Percentiles rank a stretch among this genome's conserved stretches.
phyloP scores from a whole-genome alignment of 768 basidiomycete species.

The Tricholomella constricta region DNA sequence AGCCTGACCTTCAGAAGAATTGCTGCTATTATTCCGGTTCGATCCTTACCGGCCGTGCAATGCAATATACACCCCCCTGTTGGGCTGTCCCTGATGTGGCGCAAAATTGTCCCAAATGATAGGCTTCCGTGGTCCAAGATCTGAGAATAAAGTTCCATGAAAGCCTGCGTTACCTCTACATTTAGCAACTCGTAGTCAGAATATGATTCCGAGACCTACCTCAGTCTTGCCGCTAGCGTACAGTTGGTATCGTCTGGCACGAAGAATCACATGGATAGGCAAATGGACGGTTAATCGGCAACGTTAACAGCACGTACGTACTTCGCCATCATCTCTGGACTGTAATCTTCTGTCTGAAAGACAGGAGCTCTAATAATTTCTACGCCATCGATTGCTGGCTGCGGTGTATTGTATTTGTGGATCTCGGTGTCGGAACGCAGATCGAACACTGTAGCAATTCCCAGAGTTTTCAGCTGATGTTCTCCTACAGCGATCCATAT shows the following conservation, averaged over 20 bases:
- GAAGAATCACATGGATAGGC: conserved; percentile 26
- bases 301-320: conserved; percentile 49
- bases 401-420: conserved; percentile 66
- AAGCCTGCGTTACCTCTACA: conserved; percentile 49
- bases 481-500: conserved; percentile 46
- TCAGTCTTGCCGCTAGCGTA: conserved; percentile 83
- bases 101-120: conserved; percentile 70
- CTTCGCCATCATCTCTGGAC: conserved; percentile 84
- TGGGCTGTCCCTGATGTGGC: conserved; percentile 73
- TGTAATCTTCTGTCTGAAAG: conserved; percentile 75
- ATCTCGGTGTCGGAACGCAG: conserved; percentile 82
- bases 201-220: conserved; percentile 33
- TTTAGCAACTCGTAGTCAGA: background rate
- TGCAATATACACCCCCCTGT: conserved; percentile 69
- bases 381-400: conserved; percentile 65
- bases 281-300: conserved; percentile 16
- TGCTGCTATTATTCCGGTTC: conserved; percentile 77
- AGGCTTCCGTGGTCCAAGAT: conserved; percentile 73
- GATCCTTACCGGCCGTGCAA: conserved; percentile 85
- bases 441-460: conserved; percentile 72
- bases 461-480: conserved; percentile 55
- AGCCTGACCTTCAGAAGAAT: conserved; percentile 63
- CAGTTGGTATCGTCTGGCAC: conserved; percentile 61
- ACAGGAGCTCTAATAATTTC: conserved; percentile 64
- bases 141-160: conserved; percentile 80